Base-by-base conservation (phyloP, 306 rosid genomes). In the Gillenia trifoliata region DNA sequence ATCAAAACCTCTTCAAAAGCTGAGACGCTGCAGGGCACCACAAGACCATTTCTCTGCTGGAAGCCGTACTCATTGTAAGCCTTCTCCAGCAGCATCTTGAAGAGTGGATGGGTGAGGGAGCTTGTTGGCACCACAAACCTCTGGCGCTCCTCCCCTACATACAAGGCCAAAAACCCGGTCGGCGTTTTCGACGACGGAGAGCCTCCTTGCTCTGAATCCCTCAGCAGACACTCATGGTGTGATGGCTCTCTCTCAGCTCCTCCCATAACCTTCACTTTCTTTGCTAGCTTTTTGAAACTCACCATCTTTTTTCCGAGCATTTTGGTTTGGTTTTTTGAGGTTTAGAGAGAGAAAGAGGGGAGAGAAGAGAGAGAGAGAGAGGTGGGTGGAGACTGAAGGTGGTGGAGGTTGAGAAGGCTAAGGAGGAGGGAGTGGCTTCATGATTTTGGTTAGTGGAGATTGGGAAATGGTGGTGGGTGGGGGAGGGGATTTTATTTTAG, bases 41-140 rank as follows among this genome's bases (percentile, higher is more conserved):
- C 90, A 0, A 94, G 83, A 1, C 97, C 96, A 68, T 75, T 82
- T 79, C 79, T 87, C 54, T 91, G 98, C 68, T 90, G 81, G 50
- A 88, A 94, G 16, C 98, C 98, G 72, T 87, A 94, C 80, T 91
- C 98, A 49, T 88, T 73, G 75, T 79, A 78, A 3, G 98, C 80
- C 77, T 91, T 94, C 72, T 91, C 91, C 49, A 91, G n/a, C 77
- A 91, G 47, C 75, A 91, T 94, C 93, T 88, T 94, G 87, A 94
- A 90, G 23, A 94, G 86, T 2, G 98, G 98, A 62, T 91, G 98
- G 54, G 88, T 77, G 47, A 94, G 97, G 77, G 77, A 91, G 79
- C 87, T 80, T 8, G 92, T 94, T 5, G 89, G 94, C 38, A 94
- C 93, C 72, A 91, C 92, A 72, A 80, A 83, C 49, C 97, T 82